Conservation (phyloP, 208 protist species). For the Wallacemonas sp. region DNA sequence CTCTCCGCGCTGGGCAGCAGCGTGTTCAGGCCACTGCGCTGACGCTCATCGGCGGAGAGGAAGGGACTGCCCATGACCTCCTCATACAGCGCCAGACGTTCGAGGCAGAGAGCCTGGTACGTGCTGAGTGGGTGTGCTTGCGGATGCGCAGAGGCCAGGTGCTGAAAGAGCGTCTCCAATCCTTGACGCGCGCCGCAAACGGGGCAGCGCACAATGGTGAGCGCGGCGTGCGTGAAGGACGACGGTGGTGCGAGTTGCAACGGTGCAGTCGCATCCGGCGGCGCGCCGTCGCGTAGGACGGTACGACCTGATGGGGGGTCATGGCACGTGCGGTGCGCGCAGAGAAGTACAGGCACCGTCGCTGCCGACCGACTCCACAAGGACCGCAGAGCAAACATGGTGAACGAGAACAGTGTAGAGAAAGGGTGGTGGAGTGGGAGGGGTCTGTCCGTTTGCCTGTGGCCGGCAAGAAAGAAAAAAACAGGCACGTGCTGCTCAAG, state of each 20-base stretch:
- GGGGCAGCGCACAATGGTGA: conserved; percentile 56
- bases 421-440: too few relatives aligned
- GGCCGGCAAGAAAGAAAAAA: too few relatives aligned
- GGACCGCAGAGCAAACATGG: too few relatives aligned
- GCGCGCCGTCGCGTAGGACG: too few relatives aligned
- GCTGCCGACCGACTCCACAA: too few relatives aligned
- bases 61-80: conserved; percentile 58
- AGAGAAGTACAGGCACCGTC: too few relatives aligned
- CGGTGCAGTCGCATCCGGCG: too few relatives aligned
- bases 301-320: too few relatives aligned
- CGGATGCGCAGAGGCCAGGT: conserved; percentile 64
- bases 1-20: not conserved
- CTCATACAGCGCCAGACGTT: conserved; percentile 69
- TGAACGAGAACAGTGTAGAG: too few relatives aligned
- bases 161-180: conserved; percentile 60
- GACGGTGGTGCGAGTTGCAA: conserved; percentile 45
- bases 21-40: not conserved
- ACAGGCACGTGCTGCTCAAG: too few relatives aligned
- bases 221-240: conserved; percentile 56
- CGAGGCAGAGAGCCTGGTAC: conserved; percentile 42
- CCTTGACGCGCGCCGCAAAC: conserved; percentile 39
- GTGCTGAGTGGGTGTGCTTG: conserved; percentile 54
- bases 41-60: conserved; percentile 12
- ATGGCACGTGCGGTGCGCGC: too few relatives aligned
- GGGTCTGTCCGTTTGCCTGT: too few relatives aligned